Evolutionary conservation across 257 asterid genomes (phyloP).

Genomic region (Nicotiana undulata): DNA sequence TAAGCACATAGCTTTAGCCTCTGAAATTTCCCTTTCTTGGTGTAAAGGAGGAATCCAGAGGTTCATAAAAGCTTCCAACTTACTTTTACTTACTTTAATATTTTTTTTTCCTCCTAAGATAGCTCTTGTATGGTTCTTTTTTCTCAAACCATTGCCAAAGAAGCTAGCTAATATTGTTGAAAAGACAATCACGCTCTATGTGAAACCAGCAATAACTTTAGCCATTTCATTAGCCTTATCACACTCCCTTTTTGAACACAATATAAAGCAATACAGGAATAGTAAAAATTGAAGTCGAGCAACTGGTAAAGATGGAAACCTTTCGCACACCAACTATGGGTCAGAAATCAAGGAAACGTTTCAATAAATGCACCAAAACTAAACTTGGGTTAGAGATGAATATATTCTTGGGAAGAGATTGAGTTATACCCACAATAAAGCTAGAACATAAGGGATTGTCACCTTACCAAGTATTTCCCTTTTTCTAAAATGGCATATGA

Average conservation of each 20-base stretch:
- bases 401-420: not conserved
- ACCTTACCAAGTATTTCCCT: not conserved
- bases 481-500: too few relatives aligned
- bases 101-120: not conserved
- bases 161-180: not conserved
- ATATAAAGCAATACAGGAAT: constrained; percentile 44
- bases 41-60: not conserved
- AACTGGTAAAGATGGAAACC: not conserved
- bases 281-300: constrained; percentile 49
- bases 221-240: constrained; percentile 55
- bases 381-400: not conserved
- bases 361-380: not conserved
- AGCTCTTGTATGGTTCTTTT: not conserved
- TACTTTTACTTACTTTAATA: not conserved
- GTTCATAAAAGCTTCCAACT: too few relatives aligned
- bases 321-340: not conserved
- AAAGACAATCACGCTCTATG: constrained; percentile 18
- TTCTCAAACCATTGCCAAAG: not conserved
- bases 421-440: constrained; percentile 62
- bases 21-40: not conserved
- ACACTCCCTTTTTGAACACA: constrained; percentile 61
- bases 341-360: not conserved
- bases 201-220: constrained; percentile 30
- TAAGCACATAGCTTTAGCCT: not conserved
- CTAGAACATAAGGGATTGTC: constrained; percentile 76